Evolutionary conservation across 345 rosid species (phyloP), one percentile per base, ranked within the genome.

Genomic region (Ricinus communis): DNA sequence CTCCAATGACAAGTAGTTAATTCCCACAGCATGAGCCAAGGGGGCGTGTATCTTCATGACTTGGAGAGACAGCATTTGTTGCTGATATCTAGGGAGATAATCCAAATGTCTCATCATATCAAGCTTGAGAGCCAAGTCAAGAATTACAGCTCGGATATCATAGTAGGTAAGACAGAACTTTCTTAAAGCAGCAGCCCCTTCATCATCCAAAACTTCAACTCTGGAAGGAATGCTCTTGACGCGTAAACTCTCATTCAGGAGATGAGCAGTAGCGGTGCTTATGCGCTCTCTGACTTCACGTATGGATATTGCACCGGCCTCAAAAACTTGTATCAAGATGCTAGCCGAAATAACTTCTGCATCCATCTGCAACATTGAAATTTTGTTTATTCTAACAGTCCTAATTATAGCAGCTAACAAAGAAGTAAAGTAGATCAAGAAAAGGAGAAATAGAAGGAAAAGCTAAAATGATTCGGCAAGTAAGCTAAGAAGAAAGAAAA

Each of bases 291-390:
- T 77, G 52, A 90, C 87, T 78, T 87, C 85, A 3, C 78, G 63
- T 28, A 91, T 79, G 18, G 95, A 82, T 61, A 90, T 79, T 0
- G 82, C 91, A 50, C 91, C 87, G 0, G 85, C 86, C 63, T 88
- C 93, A 8, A 94, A 74, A 22, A 80, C 85, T 55, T 88, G 93
- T 46, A 85, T 80, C 78, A 94, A 62, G 65, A 94, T 73, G 45
- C 96, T 88, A 38, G 97, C 96, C 13, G 98, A 94, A 68, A 94
- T 90, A n/a, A 91, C 97, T 83, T 94, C 97, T 13, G 93, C 96
- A 77, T 91, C 97, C 98, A 94, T 91, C 96, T 94, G 80, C 73
- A 73, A 56, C 21, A 31, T 49, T 38, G 13, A 28, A 30, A 33
- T 25, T 22, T 33, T 16, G 2, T 31, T 27, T 14, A 15, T 11